Evolutionary conservation across 495 filamentous ascomycete species (phyloP).

Genomic region (Neurospora sp.): DNA sequence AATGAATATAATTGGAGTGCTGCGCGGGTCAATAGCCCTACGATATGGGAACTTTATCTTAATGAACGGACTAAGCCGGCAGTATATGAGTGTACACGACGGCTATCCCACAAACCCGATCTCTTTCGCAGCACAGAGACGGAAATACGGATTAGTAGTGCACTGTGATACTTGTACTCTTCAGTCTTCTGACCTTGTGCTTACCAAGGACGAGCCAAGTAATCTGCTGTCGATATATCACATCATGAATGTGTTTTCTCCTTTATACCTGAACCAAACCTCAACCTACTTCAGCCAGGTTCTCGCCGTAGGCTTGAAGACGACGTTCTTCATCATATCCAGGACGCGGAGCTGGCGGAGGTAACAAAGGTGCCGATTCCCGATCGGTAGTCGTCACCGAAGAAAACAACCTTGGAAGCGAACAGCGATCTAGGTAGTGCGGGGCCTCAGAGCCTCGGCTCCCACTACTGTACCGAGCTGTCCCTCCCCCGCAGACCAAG

Average conservation of each 20-base stretch:
- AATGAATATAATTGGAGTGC: not conserved
- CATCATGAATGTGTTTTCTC: not conserved
- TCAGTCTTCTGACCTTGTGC: not conserved
- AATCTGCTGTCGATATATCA: not conserved
- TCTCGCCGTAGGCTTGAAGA: not conserved
- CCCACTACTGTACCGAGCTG: not conserved
- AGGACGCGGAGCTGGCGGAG: not conserved
- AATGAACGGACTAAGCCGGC: not conserved
- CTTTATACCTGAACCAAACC: not conserved
- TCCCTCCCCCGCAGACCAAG: too few relatives aligned
- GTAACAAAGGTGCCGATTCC: not conserved
- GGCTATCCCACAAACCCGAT: not conserved
- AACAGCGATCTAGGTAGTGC: not conserved
- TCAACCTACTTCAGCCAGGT: not conserved
- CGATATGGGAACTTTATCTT: not conserved
- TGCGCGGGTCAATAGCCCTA: not conserved
- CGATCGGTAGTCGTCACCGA: not conserved
- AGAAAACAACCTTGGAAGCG: not conserved
- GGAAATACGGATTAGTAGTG: not conserved
- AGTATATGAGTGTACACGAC: not conserved
- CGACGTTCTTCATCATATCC: not conserved
- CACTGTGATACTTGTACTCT: not conserved
- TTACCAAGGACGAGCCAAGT: not conserved
- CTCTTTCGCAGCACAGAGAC: not conserved
- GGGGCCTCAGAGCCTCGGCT: not conserved